A percentile compares a stretch with the other conserved stretches of the same genome.
Conservation (phyloP, 2,329 filamentous ascomycete species). For the Juglanconis oblonga region DNA sequence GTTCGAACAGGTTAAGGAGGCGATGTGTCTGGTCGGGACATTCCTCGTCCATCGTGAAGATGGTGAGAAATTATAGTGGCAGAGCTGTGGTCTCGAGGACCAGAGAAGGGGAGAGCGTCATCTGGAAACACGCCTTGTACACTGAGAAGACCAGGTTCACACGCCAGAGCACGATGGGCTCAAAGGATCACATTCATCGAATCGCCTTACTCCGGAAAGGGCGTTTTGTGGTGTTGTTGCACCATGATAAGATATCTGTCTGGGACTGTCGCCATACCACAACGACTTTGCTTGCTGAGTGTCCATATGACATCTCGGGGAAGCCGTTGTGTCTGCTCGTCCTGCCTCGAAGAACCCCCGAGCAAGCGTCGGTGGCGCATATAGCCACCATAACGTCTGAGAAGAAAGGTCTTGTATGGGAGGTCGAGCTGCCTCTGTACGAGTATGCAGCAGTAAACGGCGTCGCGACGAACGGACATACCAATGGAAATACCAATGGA, state of each 20-base stretch:
- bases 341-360: conserved; percentile 60
- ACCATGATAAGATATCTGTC: conserved; percentile 66
- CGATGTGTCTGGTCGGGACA: conserved; percentile 80
- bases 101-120: conserved; percentile 70
- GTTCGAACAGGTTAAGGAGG: conserved; percentile 57
- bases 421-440: conserved; percentile 60
- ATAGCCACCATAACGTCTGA: conserved; percentile 80
- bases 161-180: conserved; percentile 66
- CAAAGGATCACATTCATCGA: conserved; percentile 71
- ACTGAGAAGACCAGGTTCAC: conserved; percentile 53
- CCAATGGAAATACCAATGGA: conserved; percentile 28
- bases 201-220: conserved; percentile 77
- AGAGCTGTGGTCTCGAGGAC: conserved; percentile 79
- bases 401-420: conserved; percentile 78
- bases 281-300: conserved; percentile 57
- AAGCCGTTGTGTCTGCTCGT: conserved; percentile 78
- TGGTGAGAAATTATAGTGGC: conserved; percentile 81
- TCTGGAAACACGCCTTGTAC: conserved; percentile 70
- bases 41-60: conserved; percentile 75
- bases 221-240: conserved; percentile 76
- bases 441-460: conserved; percentile 20
- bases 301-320: conserved; percentile 58
- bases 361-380: conserved; percentile 59
- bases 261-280: conserved; percentile 71
- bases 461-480: conserved; percentile 16